phyloP scores from a whole-genome alignment of 495 filamentous ascomycete genomes.

The Penicillium waksmanii region DNA sequence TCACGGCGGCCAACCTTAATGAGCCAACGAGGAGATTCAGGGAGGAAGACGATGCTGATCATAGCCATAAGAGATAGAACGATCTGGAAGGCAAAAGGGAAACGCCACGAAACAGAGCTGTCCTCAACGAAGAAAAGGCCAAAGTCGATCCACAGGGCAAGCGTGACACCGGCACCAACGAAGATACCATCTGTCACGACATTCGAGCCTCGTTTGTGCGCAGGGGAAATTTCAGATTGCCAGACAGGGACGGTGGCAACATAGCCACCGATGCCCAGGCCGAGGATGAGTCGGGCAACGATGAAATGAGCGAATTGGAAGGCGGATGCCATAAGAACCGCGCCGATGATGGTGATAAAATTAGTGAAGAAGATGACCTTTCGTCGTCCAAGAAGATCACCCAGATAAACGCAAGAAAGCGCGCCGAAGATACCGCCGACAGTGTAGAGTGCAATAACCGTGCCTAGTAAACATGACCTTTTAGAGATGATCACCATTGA shows the following conservation, averaged over 20 bases:
- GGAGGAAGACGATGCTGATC: slow-evolving; percentile 51
- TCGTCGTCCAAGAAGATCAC: slow-evolving; percentile 37
- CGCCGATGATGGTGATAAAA: slow-evolving; percentile 40
- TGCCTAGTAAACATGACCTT: slow-evolving; percentile 23
- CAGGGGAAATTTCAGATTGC: slow-evolving; percentile 63
- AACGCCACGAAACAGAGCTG: slow-evolving; percentile 61
- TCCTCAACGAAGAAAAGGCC: slow-evolving; percentile 55
- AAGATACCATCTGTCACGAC: slow-evolving; percentile 68
- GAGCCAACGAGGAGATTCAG: slow-evolving; percentile 65
- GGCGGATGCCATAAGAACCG: slow-evolving; percentile 47
- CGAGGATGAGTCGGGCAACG: slow-evolving; percentile 59
- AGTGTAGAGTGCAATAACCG: slow-evolving; percentile 40
- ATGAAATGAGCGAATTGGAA: slow-evolving; percentile 41
- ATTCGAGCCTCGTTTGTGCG: slow-evolving; percentile 64
- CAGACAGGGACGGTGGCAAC: slow-evolving; percentile 68
- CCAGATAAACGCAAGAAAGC: slow-evolving; percentile 36
- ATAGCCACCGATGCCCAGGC: slow-evolving; percentile 64
- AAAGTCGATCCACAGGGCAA: slow-evolving; percentile 72
- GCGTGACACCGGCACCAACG: slow-evolving; percentile 66
- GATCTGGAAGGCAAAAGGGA: slow-evolving; percentile 69
- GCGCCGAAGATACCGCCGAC: slow-evolving; percentile 41
- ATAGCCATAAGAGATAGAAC: slow-evolving; percentile 57
- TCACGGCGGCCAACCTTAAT: slow-evolving; percentile 54
- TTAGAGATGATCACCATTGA: slow-evolving; percentile 2
- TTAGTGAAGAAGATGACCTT: slow-evolving; percentile 37